phyloP scores from a whole-genome alignment of 768 basidiomycete species.

The Tephrocybe sp. region DNA sequence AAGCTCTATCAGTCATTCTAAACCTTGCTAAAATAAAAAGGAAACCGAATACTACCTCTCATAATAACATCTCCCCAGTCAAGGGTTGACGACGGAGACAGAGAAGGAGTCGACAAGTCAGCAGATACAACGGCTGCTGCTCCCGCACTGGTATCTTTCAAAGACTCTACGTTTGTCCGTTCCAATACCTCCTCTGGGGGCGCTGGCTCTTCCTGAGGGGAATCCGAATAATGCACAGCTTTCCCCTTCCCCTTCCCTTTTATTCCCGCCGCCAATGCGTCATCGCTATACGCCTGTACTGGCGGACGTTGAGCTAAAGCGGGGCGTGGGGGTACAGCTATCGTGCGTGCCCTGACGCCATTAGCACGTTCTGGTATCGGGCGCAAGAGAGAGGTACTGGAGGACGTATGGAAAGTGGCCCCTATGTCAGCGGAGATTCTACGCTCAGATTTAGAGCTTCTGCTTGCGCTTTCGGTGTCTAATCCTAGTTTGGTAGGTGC shows the following conservation, averaged over 20 bases:
- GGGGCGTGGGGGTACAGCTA: slow-evolving; percentile 15
- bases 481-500: slow-evolving; percentile 17
- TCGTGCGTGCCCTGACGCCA: slow-evolving; percentile 14
- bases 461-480: background rate
- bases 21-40: slow-evolving; percentile 9
- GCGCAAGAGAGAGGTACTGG: slow-evolving; percentile 17
- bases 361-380: slow-evolving; percentile 4
- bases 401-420: slow-evolving; percentile 10
- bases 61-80: slow-evolving; percentile 59
- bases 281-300: slow-evolving; percentile 11
- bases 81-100: slow-evolving; percentile 16
- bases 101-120: slow-evolving; percentile 9
- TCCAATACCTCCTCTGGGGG: slow-evolving; percentile 67
- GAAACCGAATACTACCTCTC: slow-evolving; percentile 51
- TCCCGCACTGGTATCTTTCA: slow-evolving; percentile 64
- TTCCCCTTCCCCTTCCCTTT: slow-evolving; percentile 32
- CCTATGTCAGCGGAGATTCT: slow-evolving; percentile 1
- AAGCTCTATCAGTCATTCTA: background rate
- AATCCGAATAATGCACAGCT: slow-evolving; percentile 38
- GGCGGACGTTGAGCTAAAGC: slow-evolving; percentile 15
- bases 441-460: background rate
- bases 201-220: slow-evolving; percentile 28
- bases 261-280: slow-evolving; percentile 5
- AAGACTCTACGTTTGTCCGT: slow-evolving; percentile 46
- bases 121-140: slow-evolving; percentile 30